These are phyloP conservation scores for Sclerotinia borealis DNA, from an alignment of 2,329 filamentous ascomycete genomes.

Conservation along the genomic window DNA sequence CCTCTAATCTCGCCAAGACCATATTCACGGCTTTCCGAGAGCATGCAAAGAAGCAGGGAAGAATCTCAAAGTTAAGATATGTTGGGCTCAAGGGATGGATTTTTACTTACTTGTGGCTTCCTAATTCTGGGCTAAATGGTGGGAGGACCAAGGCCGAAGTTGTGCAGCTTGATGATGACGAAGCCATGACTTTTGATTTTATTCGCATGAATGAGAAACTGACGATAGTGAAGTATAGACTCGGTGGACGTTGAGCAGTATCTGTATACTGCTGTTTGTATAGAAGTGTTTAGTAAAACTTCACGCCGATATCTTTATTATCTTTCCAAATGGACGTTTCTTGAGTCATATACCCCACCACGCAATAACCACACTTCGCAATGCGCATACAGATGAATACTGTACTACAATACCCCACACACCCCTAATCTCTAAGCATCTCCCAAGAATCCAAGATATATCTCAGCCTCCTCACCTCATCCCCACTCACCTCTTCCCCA, in stretches of 20 bases:
- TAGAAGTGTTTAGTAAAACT: too few relatives aligned
- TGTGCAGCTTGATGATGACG: neutral
- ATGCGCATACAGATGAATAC: too few relatives aligned
- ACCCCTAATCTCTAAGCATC: too few relatives aligned
- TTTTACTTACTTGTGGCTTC: neutral
- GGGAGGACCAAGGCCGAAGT: neutral
- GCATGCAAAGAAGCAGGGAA: neutral
- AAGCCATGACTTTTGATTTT: neutral
- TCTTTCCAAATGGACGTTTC: too few relatives aligned
- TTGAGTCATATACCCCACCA: too few relatives aligned
- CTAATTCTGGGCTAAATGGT: neutral
- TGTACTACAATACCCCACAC: too few relatives aligned
- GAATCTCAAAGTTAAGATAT: neutral
- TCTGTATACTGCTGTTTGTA: too few relatives aligned
- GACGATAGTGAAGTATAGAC: neutral
- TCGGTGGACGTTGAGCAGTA: neutral
- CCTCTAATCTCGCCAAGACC: neutral
- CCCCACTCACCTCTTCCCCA: constrained; percentile 30
- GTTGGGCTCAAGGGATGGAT: neutral
- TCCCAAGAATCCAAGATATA: neutral
- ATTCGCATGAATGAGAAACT: neutral
- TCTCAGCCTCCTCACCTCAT: constrained; percentile 22
- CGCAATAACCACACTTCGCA: too few relatives aligned
- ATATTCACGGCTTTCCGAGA: neutral
- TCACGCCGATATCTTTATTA: too few relatives aligned